These are phyloP conservation scores for Termitomyces sp. DNA, from an alignment of 768 basidiomycete genomes.

Conservation along the genomic window DNA sequence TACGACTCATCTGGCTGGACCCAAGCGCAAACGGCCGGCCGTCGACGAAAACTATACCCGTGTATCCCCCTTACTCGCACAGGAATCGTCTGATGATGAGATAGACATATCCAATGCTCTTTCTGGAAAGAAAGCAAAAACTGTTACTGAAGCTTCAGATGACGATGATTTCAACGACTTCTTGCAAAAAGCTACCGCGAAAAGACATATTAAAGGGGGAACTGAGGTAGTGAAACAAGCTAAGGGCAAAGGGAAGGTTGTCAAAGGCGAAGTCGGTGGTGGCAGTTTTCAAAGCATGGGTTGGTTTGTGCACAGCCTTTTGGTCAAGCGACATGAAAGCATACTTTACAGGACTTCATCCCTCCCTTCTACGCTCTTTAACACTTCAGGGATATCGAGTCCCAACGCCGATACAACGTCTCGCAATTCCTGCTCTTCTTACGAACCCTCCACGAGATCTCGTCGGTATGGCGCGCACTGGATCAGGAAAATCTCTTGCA, in stretches of 20 bases:
- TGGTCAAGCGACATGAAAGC: conserved; percentile 4
- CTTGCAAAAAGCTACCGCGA: conserved; percentile 64
- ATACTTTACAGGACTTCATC: conserved; percentile 61
- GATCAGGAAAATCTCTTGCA: conserved; percentile 95
- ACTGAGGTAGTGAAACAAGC: conserved; percentile 73
- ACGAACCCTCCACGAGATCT: conserved; percentile 84
- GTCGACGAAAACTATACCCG: conserved; percentile 5
- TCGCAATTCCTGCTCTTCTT: conserved; percentile 82
- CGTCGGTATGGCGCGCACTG: conserved; percentile 97
- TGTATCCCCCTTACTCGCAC: conserved; percentile 6
- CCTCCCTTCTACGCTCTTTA: conserved; percentile 76
- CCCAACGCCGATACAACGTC: conserved; percentile 94
- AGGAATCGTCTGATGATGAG: conserved; percentile 24
- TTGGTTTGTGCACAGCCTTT: conserved; percentile 28
- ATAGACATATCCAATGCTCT: conserved; percentile 64
- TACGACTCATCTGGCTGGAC: neutral
- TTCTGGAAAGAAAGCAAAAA: conserved; percentile 38
- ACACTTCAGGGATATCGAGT: conserved; percentile 91
- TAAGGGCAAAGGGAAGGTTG: conserved; percentile 65
- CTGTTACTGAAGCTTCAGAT: conserved; percentile 33
- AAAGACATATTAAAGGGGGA: conserved; percentile 69
- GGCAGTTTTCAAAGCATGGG: conserved; percentile 98
- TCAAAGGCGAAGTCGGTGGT: conserved; percentile 80
- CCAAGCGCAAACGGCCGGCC: conserved; percentile 15
- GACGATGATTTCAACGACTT: conserved; percentile 61